These are phyloP conservation scores for Cladosporium velox DNA, from an alignment of 2,329 filamentous ascomycete genomes.

Conservation along the genomic window DNA sequence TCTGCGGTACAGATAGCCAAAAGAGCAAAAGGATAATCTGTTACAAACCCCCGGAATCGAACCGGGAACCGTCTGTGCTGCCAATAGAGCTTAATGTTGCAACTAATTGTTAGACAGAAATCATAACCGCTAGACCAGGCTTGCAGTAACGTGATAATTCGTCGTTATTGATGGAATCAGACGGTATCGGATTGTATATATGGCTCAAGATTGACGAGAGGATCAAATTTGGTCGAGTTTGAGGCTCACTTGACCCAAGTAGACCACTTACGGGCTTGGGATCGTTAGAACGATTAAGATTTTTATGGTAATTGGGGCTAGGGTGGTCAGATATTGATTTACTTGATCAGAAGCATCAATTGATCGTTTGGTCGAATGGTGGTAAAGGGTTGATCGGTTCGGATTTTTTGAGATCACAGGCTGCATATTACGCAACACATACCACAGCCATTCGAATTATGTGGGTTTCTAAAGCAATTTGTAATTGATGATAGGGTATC, in stretches of 20 bases:
- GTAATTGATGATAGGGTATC: background rate
- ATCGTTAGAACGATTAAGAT: background rate
- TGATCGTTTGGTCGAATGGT: background rate
- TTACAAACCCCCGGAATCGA: background rate
- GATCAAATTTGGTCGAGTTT: background rate
- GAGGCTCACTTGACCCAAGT: background rate
- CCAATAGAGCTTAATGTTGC: background rate
- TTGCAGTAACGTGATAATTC: background rate
- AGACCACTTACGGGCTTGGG: background rate
- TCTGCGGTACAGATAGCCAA: no score
- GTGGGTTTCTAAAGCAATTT: background rate
- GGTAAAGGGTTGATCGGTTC: background rate
- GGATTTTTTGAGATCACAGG: background rate
- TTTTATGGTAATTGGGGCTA: background rate
- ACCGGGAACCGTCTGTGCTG: background rate
- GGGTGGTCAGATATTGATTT: background rate
- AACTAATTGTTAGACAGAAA: background rate
- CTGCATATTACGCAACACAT: background rate
- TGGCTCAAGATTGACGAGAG: fast-evolving
- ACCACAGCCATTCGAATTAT: background rate
- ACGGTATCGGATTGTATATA: fast-evolving
- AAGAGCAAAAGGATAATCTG: background rate
- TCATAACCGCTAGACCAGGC: background rate
- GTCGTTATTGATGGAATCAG: background rate
- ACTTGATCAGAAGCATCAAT: background rate